phyloP scores from a whole-genome alignment of 805 yeast species.

The Candida pini region DNA sequence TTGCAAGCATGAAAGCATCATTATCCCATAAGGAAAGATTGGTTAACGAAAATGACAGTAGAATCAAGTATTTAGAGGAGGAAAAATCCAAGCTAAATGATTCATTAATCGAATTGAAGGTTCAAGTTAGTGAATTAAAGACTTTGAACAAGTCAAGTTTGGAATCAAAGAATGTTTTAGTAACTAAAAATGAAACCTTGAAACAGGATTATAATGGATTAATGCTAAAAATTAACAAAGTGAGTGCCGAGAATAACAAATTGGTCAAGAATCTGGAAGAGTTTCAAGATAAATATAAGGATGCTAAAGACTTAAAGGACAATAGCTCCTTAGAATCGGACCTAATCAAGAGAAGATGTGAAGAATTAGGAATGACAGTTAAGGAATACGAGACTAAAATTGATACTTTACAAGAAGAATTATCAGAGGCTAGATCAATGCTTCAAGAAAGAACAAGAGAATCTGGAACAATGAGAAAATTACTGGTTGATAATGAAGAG shows the following conservation, averaged over 20 bases:
- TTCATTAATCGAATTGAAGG: slow-evolving; percentile 33
- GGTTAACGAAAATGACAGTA: slow-evolving; percentile 32
- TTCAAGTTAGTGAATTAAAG: slow-evolving; percentile 36
- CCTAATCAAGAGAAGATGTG: slow-evolving; percentile 57
- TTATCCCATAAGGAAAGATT: slow-evolving; percentile 40
- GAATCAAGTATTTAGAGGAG: slow-evolving; percentile 32
- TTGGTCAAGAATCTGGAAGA: slow-evolving; percentile 35
- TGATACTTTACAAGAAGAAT: slow-evolving; percentile 73
- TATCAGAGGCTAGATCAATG: slow-evolving; percentile 65
- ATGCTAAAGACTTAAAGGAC: slow-evolving; percentile 26
- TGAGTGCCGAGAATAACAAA: slow-evolving; percentile 38
- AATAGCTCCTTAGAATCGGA: slow-evolving; percentile 37
- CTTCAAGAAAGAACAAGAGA: slow-evolving; percentile 81
- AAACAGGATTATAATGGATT: slow-evolving; percentile 29
- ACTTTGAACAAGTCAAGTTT: slow-evolving; percentile 29
- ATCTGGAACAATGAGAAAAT: slow-evolving; percentile 61
- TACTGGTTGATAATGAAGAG: slow-evolving; percentile 65
- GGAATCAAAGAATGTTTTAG: slow-evolving; percentile 35
- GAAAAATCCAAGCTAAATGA: slow-evolving; percentile 36
- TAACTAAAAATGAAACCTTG: slow-evolving; percentile 37
- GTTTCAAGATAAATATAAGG: slow-evolving; percentile 33
- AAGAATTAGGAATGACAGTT: slow-evolving; percentile 61
- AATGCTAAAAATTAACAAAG: slow-evolving; percentile 33
- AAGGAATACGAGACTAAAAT: slow-evolving; percentile 57
- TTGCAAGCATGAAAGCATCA: slow-evolving; percentile 40